Evolutionary conservation across 2,329 filamentous ascomycete genomes (phyloP), one percentile per base, ranked within the genome.

Genomic region (Xylaria sp.): DNA sequence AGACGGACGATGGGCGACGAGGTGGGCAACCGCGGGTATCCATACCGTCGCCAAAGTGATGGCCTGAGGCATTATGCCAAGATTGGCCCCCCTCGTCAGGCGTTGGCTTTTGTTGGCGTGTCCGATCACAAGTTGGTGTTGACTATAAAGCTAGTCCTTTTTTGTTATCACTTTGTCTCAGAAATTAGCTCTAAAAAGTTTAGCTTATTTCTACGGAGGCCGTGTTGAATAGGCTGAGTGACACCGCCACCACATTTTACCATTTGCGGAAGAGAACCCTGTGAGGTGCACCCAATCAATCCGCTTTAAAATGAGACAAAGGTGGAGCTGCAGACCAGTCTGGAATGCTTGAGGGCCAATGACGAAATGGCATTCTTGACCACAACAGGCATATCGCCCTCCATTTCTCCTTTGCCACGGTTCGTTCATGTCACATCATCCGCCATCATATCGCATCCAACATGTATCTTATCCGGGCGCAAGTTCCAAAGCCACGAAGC

Each of bases 1-100:
- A 46, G 57, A 65, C 46, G 50, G 59, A 63, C 34, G 43, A 53
- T 53, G 62, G 62, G 39, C 41, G 56, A 57, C 20, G 57, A 63
- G 53, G 69, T 71, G 69, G 69, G 69, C 60, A 64, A 46, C 34
- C 39, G 64, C 25, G 20, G 41, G 61, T 71, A 71, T 41, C 67
- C 69, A 69, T 71, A 69, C 61, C 34, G 41, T 57, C 4, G 61
- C 46, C 53, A 10, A 28, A 39, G 46, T 43, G 3, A 34, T 23
- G 63, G 67, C 67, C 69, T 70, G 59, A 71, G 69, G 69, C 65
- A 69, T 48, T 48, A n/a, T 4, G 6, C 36, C 65, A 36, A 63
- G 48, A 45, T 43, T 30, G 13, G 46, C 34, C 63, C 56, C 59
- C 46, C 48, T 46, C 52, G 36, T 45, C 45, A 39, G 55, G 56